phyloP scores from a whole-genome alignment of 495 filamentous ascomycete species.

The Lophium mytilinum region DNA sequence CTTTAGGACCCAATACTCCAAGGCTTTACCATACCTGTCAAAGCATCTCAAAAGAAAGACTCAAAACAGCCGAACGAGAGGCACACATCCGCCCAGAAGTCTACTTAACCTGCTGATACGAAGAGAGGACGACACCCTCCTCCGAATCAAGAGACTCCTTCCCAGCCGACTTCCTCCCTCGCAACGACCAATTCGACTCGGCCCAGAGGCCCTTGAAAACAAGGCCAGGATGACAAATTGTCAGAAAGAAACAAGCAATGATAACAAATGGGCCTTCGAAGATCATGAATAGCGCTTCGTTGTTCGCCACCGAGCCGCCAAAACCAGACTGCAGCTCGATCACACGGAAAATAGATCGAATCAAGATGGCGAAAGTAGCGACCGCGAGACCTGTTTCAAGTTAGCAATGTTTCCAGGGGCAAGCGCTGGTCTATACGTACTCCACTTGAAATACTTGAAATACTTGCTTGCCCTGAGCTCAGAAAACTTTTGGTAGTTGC shows the following conservation, averaged over 20 bases:
- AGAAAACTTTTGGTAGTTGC: neutral
- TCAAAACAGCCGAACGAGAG: too few species aligned
- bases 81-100: too few species aligned
- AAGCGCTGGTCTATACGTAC: slow-evolving; percentile 7
- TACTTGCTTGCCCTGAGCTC: slow-evolving; percentile 3
- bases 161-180: too few species aligned
- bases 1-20: too few species aligned
- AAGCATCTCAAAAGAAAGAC: too few species aligned
- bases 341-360: slow-evolving; percentile 54
- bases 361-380: slow-evolving; percentile 42
- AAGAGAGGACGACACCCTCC: neutral
- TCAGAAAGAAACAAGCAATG: slow-evolving; percentile 35
- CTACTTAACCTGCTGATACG: too few species aligned
- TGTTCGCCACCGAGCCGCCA: slow-evolving; percentile 45
- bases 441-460: slow-evolving; percentile 17
- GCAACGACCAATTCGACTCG: too few species aligned
- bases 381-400: slow-evolving; percentile 8
- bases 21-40: too few species aligned
- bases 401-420: neutral
- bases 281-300: slow-evolving; percentile 58
- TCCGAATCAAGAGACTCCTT: neutral
- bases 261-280: slow-evolving; percentile 64
- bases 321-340: slow-evolving; percentile 57
- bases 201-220: slow-evolving; percentile 18
- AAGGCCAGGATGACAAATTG: slow-evolving; percentile 16